Evolutionary conservation across 257 asterid species (phyloP), one percentile per base, ranked within the genome.

Genomic region (Sherardia arvensis): DNA sequence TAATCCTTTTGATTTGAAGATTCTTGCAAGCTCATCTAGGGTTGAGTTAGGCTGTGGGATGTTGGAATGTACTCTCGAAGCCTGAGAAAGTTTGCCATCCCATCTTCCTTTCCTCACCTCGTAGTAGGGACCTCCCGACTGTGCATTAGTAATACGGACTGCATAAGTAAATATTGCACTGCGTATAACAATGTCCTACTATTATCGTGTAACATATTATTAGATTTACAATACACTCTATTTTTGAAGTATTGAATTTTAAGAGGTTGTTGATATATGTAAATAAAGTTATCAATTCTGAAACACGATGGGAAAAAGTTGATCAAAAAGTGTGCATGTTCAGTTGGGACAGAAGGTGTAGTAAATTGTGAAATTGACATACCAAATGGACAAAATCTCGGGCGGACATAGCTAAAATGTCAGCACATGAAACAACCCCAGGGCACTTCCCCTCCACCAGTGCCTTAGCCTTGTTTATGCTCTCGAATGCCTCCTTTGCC

Each of bases 51-150:
- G 70, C 0, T 67, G 80, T 2, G 99, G 99, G 40, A 93, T 89
- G 76, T 90, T 87, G 68, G 79, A 23, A 25, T 63, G 74, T 9
- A 87, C 97, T 67, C 81, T 66, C 7, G 94, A 81, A 7, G 99
- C 96, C 72, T 72, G 45, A 7, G 99, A 90, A 18, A 84, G 43
- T 66, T 81, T 90, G 23, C 97, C 99, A 47, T 93, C 99, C 97
- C 97, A 87, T 48, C 99, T 86, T 12, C 99, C 99, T 72, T 90
- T 93, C 78, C 83, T 93, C 73, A 93, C 99, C 80, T 78, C 83
- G 64, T 90, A 93, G 65, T 77, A 76, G 38, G 99, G 99, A 26
- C 99, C 99, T 62, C 97, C 97, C 1, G 84, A 66, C 99, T 90
- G 58, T 23, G 20, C 54, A 59, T n/a, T n/a, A n/a, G n/a, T n/a